Percentiles rank a stretch among this genome's conserved stretches.
Conservation (phyloP, 2,329 filamentous ascomycete genomes). For the Colletotrichum australisinense region DNA sequence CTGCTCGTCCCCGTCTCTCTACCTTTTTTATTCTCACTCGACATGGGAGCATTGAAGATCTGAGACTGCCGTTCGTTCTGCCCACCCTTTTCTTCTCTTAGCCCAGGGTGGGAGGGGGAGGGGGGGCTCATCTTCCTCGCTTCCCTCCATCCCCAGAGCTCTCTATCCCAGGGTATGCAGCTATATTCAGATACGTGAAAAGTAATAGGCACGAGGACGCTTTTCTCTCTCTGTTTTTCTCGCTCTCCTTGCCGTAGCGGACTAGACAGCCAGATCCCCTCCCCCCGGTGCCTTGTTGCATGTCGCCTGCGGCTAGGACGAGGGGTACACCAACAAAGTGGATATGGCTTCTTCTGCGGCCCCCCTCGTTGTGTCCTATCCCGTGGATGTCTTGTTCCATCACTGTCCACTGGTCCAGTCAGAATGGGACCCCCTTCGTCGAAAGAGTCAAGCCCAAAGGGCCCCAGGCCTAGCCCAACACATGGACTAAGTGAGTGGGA, state of each 20-base stretch:
- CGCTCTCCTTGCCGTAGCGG: not conserved
- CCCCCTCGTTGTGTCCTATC: slow-evolving; percentile 19
- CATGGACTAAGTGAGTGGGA: too few species aligned
- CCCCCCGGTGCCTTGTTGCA: slow-evolving; percentile 16
- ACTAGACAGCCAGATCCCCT: not conserved
- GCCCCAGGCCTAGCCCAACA: slow-evolving; percentile 9
- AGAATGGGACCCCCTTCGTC: slow-evolving; percentile 8
- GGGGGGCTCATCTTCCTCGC: not conserved
- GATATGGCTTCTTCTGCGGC: slow-evolving; percentile 10
- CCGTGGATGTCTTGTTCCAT: slow-evolving; percentile 23
- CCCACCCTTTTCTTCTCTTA: not conserved
- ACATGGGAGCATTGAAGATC: not conserved
- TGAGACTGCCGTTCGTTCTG: not conserved
- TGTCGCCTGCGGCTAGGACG: slow-evolving; percentile 21
- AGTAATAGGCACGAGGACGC: slow-evolving; percentile 16
- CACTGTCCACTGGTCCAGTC: slow-evolving; percentile 31
- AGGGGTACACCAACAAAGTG: slow-evolving; percentile 32
- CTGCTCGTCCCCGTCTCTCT: not conserved
- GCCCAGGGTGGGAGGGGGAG: too few species aligned
- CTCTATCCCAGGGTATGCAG: slow-evolving; percentile 6
- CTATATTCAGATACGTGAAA: slow-evolving; percentile 33
- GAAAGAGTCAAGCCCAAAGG: not conserved
- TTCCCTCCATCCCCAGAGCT: not conserved
- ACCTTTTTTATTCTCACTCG: not conserved
- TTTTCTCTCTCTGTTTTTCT: not conserved